These are phyloP conservation scores for Tetracentron sinense DNA, from an alignment of 164 flowering plant species.

Conservation along the genomic window DNA sequence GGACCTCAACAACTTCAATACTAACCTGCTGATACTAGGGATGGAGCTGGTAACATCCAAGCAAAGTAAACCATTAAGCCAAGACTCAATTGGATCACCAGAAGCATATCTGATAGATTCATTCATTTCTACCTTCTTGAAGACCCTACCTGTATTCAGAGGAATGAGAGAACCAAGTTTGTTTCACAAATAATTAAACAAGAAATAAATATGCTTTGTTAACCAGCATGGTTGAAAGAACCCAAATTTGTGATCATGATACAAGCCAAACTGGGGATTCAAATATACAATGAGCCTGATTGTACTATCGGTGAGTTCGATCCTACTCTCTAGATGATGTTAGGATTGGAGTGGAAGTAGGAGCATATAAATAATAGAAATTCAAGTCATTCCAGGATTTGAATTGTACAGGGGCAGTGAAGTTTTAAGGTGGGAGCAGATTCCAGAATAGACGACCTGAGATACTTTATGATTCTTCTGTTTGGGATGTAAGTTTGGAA, in stretches of 20 bases:
- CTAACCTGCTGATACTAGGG: slow-evolving; percentile 69
- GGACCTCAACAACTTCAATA: not conserved
- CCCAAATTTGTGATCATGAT: not conserved
- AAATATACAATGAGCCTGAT: no score
- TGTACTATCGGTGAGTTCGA: no score
- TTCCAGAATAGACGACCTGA: no score
- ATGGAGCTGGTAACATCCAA: slow-evolving; percentile 67
- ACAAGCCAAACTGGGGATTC: not conserved
- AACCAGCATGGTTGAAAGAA: not conserved
- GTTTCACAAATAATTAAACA: not conserved
- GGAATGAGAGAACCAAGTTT: not conserved
- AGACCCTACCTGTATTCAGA: slow-evolving; percentile 56
- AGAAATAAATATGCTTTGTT: not conserved
- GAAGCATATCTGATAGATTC: slow-evolving; percentile 95
- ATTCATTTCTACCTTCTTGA: slow-evolving; percentile 80
- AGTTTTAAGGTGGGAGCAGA: no score
- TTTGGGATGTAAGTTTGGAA: no score
- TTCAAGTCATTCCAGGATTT: no score
- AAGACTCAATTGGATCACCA: slow-evolving; percentile 87
- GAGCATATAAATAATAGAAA: no score
- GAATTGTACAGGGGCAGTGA: no score
- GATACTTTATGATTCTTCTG: no score
- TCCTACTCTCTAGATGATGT: no score
- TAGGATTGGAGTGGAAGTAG: no score
- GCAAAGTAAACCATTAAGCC: slow-evolving; percentile 92